Evolutionary conservation across 208 protist species (phyloP), one percentile per base, ranked within the genome.

Genomic region (Trypanosoma conorhini): DNA sequence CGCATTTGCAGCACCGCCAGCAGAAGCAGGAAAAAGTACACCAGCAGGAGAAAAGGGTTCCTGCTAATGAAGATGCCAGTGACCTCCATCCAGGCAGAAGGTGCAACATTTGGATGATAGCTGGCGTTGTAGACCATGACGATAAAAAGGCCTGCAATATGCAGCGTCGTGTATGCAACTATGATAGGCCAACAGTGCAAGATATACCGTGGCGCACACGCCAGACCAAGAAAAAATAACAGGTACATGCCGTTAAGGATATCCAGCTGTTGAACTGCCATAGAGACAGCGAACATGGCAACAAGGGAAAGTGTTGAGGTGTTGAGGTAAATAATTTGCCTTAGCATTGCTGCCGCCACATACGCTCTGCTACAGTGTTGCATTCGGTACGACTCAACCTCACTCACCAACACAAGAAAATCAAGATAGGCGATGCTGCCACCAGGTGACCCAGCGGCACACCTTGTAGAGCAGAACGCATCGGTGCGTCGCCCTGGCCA

Each of bases 211-310:
- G 76, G 79, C 9, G 74, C 21, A 35, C 72, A 72, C 13, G 83
- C 64, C 5, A 87, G 48, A n/a, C 74, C 70, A 26, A 87, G 42
- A 44, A 82, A 77, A 28, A 84, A 62, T 21, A 82, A 46, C n/a
- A 87, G 64, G 54, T 87, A 84, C 0, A 68, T 35, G 0, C 42
- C 44, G 40, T 81, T 78, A 15, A 78, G n/a, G 15, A 80, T 8
- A 40, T 66, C 72, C 17, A 67, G 17, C 31, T 46, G 44, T 48
- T 57, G 31, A 59, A 65, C 22, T 26, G 54, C 58, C 61, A 71
- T 65, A 21, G 51, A 67, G 12, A 33, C 55, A 19, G 24, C 9
- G 51, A 65, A 70, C 51, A 79, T 65, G 1, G 64, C 66, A 54
- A 71, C 30, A 57, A 71, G 54, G 15, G 54, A 52, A 44, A 71